Evolutionary conservation across 768 basidiomycete genomes (phyloP).

Genomic region (Termitomyces sp.): DNA sequence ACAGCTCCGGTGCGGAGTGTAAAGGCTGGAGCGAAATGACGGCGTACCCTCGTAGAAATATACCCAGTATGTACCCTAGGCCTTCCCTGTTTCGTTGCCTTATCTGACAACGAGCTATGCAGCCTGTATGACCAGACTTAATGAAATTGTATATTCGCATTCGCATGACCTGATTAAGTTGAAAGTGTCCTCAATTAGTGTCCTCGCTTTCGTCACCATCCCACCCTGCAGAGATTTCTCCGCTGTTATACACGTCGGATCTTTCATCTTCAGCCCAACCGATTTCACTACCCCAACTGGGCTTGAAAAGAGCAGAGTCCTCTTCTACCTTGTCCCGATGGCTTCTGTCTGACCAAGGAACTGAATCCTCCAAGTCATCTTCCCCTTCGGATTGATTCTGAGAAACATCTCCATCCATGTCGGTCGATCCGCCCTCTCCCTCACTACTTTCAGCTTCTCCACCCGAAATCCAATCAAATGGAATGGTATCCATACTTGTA

Average conservation of each 20-base stretch:
- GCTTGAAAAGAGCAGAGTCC: background rate
- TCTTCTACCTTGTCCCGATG: conserved; percentile 6
- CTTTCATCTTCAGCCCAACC: conserved; percentile 2
- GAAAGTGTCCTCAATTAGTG: conserved; percentile 19
- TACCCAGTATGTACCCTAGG: conserved; percentile 28
- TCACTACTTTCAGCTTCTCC: conserved; percentile 22
- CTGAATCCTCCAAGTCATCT: conserved; percentile 18
- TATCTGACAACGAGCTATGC: conserved; percentile 1
- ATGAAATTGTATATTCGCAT: conserved; percentile 2
- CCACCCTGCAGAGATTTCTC: conserved; percentile 34
- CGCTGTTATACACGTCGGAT: conserved; percentile 17
- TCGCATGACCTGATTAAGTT: background rate
- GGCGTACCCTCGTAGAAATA: conserved; percentile 16
- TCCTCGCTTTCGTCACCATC: conserved; percentile 40
- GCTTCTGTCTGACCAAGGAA: conserved; percentile 13
- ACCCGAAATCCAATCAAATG: conserved; percentile 39
- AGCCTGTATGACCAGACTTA: conserved; percentile 25
- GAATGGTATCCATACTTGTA: conserved; percentile 33
- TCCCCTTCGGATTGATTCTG: conserved; percentile 34
- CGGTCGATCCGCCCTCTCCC: conserved; percentile 26
- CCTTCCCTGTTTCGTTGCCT: background rate
- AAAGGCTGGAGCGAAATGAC: conserved; percentile 5
- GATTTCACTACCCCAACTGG: background rate
- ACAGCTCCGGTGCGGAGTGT: conserved; percentile 13
- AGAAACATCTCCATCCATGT: conserved; percentile 37